A percentile compares a stretch with the other conserved stretches of the same genome.
These are phyloP conservation scores for Trypanosoma boissoni DNA, from an alignment of 208 protist species.

Conservation along the genomic window DNA sequence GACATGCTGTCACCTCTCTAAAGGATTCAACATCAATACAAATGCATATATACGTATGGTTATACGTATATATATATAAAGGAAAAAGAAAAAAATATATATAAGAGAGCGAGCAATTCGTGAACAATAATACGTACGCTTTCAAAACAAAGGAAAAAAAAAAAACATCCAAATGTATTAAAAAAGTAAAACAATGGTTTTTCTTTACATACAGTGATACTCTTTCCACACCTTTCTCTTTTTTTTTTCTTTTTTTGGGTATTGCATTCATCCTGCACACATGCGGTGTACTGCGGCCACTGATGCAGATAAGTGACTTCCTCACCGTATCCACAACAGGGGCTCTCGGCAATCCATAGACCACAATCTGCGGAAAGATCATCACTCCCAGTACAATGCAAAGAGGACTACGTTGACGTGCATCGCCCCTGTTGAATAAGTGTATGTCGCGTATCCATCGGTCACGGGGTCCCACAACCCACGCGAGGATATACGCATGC, in stretches of 20 bases:
- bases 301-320: too few species aligned
- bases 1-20: conserved; percentile 45
- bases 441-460: conserved; percentile 87
- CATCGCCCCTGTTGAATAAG: conserved; percentile 73
- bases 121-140: too few species aligned
- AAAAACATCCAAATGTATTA: background rate
- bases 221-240: background rate
- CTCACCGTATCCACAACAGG: too few species aligned
- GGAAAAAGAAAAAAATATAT: background rate
- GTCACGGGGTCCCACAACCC: conserved; percentile 91
- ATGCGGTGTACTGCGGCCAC: too few species aligned
- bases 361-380: too few species aligned
- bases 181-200: background rate
- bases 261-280: too few species aligned
- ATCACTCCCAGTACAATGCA: conserved; percentile 85
- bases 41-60: background rate
- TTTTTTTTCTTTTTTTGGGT: too few species aligned
- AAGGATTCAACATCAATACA: too few species aligned
- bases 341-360: too few species aligned
- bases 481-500: conserved; percentile 79
- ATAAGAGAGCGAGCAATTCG: too few species aligned
- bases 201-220: background rate
- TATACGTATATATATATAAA: background rate
- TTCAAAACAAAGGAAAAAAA: conserved; percentile 12
- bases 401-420: conserved; percentile 73